Evolutionary conservation across 1,284 basidiomycete species (phyloP).

Genomic region (Exobasidium rhododendri): DNA sequence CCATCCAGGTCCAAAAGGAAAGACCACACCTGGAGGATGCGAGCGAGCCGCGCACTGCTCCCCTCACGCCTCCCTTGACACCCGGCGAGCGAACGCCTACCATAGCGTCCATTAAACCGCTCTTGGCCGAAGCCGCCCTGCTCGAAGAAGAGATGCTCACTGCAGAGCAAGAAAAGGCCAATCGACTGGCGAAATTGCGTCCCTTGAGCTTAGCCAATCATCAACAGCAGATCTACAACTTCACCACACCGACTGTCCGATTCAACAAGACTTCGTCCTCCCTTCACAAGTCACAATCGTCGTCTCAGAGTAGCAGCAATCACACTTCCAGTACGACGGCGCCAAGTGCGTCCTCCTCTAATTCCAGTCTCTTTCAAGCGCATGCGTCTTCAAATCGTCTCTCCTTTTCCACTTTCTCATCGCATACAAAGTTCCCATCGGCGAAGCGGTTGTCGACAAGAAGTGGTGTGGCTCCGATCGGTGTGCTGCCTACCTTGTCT

Average conservation of each 20-base stretch:
- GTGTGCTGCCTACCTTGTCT: not conserved
- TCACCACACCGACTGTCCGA: not conserved
- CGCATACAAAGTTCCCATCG: not conserved
- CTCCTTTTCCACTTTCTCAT: not conserved
- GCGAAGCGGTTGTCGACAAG: not conserved
- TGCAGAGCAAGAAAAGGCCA: not conserved
- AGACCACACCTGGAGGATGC: not conserved
- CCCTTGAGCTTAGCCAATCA: constrained; percentile 1
- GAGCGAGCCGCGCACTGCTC: not conserved
- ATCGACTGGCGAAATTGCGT: not conserved
- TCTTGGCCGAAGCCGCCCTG: not conserved
- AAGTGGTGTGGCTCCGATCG: not conserved
- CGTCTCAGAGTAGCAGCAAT: not conserved
- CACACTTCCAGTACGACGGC: not conserved
- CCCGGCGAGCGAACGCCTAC: not conserved
- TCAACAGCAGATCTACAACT: not conserved
- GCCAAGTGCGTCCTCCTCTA: not conserved
- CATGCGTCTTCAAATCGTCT: not conserved
- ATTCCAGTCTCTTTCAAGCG: not conserved
- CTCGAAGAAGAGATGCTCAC: not conserved
- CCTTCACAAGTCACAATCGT: not conserved
- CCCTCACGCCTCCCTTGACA: not conserved
- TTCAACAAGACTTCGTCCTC: not conserved
- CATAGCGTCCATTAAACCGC: not conserved
- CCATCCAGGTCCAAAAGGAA: not conserved